Evolutionary conservation across 805 yeast species (phyloP).

Genomic region (Saccharomycopsis schoenii): DNA sequence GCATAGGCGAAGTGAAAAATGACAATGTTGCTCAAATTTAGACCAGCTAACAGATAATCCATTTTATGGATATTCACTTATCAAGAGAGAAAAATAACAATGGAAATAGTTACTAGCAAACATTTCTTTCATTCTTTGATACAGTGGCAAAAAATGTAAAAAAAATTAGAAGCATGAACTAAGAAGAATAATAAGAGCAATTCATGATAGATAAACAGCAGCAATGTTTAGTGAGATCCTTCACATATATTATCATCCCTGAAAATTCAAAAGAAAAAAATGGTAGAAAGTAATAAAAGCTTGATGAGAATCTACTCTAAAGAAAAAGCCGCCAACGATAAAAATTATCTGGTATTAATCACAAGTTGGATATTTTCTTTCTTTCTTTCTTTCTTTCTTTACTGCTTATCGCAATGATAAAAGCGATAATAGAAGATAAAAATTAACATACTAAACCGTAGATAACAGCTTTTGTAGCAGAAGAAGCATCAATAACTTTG

Average conservation of each 20-base stretch:
- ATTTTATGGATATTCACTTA: no score
- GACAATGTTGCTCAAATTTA: no score
- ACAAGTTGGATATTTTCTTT: not conserved
- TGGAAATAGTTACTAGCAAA: no score
- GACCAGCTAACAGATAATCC: no score
- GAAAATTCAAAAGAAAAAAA: not conserved
- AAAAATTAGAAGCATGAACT: not conserved
- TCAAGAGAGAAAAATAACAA: no score
- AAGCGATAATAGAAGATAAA: not conserved
- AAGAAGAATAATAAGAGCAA: not conserved
- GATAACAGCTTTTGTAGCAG: slow-evolving; percentile 76
- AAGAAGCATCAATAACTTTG: slow-evolving; percentile 36
- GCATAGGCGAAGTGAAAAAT: no score
- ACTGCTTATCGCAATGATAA: not conserved
- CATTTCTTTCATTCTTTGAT: not conserved
- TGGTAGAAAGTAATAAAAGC: not conserved
- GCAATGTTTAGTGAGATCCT: not conserved
- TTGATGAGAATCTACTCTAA: not conserved
- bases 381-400: not conserved
- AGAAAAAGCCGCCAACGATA: no score
- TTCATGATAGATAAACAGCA: not conserved
- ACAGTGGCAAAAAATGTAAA: not conserved
- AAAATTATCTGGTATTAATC: no score
- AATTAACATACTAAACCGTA: slow-evolving; percentile 47
- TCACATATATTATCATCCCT: not conserved